Conservation (phyloP, 768 basidiomycete species). For the Lentinus tigrinus region DNA sequence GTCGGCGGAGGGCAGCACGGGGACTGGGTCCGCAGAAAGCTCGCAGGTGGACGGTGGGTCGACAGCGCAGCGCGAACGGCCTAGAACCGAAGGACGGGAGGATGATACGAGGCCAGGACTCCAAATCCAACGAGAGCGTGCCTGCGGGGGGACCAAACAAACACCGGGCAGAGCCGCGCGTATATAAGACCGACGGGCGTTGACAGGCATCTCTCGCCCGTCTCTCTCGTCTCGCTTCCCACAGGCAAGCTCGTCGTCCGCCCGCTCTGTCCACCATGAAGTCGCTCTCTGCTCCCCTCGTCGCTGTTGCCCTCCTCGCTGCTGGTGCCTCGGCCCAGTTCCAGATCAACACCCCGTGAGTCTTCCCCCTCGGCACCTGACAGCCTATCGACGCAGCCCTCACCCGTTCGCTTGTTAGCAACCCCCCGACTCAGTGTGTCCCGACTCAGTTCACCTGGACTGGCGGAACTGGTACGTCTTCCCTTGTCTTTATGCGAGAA, state of each 20-base stretch:
- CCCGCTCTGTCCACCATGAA: slow-evolving; percentile 34
- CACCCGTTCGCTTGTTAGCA: slow-evolving; percentile 30
- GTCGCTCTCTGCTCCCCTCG: slow-evolving; percentile 41
- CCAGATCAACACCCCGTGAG: slow-evolving; percentile 73
- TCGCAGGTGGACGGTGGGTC: background rate
- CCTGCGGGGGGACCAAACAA: slow-evolving; percentile 19
- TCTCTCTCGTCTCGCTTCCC: slow-evolving; percentile 18
- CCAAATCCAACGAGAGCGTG: too few species aligned
- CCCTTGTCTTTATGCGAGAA: background rate
- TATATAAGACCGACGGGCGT: slow-evolving; percentile 21
- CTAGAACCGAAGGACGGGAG: slow-evolving; percentile 1
- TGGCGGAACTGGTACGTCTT: slow-evolving; percentile 54
- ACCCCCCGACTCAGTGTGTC: slow-evolving; percentile 49
- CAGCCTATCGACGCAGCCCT: slow-evolving; percentile 1
- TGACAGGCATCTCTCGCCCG: slow-evolving; percentile 25
- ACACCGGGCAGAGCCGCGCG: slow-evolving; percentile 7
- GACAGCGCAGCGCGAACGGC: background rate
- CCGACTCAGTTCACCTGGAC: slow-evolving; percentile 50
- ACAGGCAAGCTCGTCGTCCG: slow-evolving; percentile 10
- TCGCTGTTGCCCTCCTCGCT: slow-evolving; percentile 39
- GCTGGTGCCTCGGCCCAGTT: slow-evolving; percentile 48
- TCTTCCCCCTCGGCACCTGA: slow-evolving; percentile 17
- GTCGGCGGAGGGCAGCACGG: background rate
- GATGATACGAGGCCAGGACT: slow-evolving; percentile 3
- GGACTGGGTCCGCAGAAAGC: background rate